Conservation (phyloP, 73 alveolate species). For the Tetrahymena borealis region DNA sequence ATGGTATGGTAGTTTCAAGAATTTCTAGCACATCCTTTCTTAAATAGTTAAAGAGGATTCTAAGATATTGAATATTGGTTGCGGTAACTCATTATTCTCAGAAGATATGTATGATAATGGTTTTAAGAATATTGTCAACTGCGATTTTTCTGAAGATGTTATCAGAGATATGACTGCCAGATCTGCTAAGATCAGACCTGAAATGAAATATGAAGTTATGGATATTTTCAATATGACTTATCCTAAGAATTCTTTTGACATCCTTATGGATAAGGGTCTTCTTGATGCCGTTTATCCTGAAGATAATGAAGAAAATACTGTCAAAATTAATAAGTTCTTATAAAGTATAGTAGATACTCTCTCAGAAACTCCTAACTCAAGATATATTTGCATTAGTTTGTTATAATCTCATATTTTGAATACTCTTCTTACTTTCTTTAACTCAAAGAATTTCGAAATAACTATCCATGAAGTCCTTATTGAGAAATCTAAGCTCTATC, state of each 20-base stretch:
- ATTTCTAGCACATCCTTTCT: conserved; percentile 11
- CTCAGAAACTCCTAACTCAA: conserved; percentile 3
- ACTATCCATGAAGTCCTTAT: conserved; percentile 19
- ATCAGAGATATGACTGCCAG: conserved; percentile 14
- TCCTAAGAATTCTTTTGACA: conserved; percentile 9
- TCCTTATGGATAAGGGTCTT: conserved; percentile 26
- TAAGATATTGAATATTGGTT: conserved; percentile 21
- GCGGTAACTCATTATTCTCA: conserved; percentile 36
- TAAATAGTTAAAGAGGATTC: conserved; percentile 10
- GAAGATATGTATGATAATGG: conserved; percentile 34
- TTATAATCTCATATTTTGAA: conserved; percentile 23
- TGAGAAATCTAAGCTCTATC: conserved; percentile 34
- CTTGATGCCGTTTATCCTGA: conserved; percentile 45
- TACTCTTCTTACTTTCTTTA: background rate
- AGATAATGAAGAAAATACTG: conserved; percentile 18
- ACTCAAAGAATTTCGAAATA: background rate
- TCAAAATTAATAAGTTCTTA: conserved; percentile 6
- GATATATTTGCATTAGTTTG: conserved; percentile 3
- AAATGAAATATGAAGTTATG: conserved; percentile 5
- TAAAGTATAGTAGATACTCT: conserved; percentile 15
- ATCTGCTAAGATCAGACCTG: conserved; percentile 37
- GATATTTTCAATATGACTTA: conserved; percentile 7
- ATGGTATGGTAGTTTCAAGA: conserved; percentile 42
- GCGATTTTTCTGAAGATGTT: conserved; percentile 28
- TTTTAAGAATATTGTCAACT: conserved; percentile 15